These are phyloP conservation scores for Excoecaria cochinchinensis DNA, from an alignment of 345 rosid genomes.

Conservation along the genomic window DNA sequence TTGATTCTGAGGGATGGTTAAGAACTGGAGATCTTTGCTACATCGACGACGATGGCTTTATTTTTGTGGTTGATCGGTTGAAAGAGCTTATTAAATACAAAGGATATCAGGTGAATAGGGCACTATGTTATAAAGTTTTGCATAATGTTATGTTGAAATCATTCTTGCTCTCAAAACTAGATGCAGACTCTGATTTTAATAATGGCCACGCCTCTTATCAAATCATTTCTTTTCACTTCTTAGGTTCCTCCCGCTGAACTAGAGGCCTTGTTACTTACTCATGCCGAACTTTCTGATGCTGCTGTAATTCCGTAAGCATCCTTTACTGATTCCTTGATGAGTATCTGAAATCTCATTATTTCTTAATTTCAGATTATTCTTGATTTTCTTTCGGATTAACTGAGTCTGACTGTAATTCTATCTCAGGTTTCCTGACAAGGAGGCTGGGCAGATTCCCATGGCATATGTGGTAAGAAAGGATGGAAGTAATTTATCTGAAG, in stretches of 20 bases:
- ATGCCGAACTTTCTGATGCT: constrained; percentile 65
- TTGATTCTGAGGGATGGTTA: constrained; percentile 86
- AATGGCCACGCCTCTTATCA: neutral
- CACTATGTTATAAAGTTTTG: neutral
- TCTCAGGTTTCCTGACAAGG: constrained; percentile 74
- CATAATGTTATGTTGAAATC: neutral
- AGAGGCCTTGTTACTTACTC: constrained; percentile 73
- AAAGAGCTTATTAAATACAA: constrained; percentile 94
- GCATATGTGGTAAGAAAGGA: constrained; percentile 71
- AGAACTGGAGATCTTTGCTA: constrained; percentile 95
- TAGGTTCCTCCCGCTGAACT: constrained; percentile 95
- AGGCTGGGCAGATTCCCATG: constrained; percentile 83
- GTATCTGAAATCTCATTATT: too few relatives aligned
- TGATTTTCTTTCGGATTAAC: neutral
- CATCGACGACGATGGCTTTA: constrained; percentile 78
- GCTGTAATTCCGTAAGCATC: constrained; percentile 81
- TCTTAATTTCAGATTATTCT: neutral
- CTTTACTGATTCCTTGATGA: neutral
- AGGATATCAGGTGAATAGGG: constrained; percentile 69
- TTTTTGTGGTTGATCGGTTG: constrained; percentile 80
- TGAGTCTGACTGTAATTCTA: neutral
- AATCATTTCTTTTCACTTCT: neutral
- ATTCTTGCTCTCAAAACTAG: neutral
- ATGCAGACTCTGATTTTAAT: too few relatives aligned
- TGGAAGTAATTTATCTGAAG: constrained; percentile 50